Base-by-base conservation (phyloP, 1,284 basidiomycete species). In the Trametes polyzona region DNA sequence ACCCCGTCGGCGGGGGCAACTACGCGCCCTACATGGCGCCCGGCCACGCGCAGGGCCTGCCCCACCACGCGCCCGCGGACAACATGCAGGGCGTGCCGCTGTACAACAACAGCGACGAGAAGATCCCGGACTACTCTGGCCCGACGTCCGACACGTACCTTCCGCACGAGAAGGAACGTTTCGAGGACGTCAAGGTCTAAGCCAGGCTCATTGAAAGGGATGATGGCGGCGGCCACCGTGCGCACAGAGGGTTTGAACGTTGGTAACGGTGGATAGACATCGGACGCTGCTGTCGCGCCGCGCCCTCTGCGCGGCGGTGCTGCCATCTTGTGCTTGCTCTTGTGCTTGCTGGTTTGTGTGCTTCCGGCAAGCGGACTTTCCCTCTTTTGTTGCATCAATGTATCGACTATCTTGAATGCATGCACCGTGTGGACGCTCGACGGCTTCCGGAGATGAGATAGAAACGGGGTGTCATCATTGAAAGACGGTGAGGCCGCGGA, bases 401-500 rank as follows among this genome's bases (percentile, higher is more conserved):
- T 55, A 55, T 47, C 32, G 44, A 42, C 21, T 24, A 36, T 32
- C 29, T 43, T 40, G 48, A 50, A 48, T 48, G 35, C 39, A 48
- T 21, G 35, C 39, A 48, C 16, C 21, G 21, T 42, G 44, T 41
- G 37, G 37, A 23, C 17, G 36, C 21, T 23, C 24, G 6, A n/a
- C 40, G 40, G 8, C 10, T 21, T 12, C 5, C 10, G 23, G 12
- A 4, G 5, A 40, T 24, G 11, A 30, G 16, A 32, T 14, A 14
- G 1, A 47, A 23, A 29, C 11, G 16, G 30, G 44, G 44, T 47
- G n/a, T n/a, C n/a, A 58, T 64, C 62, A 72, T 55, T 70, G 65
- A 56, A 69, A 92, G 47, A 86, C 78, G 36, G 87, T 82, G 29
- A 90, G 72, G 14, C 87, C 83, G 67, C 86, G 78, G 35, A 95